phyloP scores from a whole-genome alignment of 176 grass and related monocot species.

The Aegilops longissima region DNA sequence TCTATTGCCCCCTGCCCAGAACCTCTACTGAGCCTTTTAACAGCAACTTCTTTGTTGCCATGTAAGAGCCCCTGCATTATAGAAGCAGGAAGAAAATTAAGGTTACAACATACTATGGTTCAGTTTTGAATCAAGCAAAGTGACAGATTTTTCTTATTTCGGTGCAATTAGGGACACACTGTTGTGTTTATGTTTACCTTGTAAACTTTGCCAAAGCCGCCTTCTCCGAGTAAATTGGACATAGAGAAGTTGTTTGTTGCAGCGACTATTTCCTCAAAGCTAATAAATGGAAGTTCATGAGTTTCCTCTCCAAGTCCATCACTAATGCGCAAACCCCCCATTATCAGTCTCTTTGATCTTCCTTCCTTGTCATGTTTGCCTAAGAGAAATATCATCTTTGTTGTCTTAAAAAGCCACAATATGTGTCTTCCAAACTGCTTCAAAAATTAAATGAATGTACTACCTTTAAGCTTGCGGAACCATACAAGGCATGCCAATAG shows the following conservation, averaged over 20 bases:
- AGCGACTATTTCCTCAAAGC: slow-evolving; percentile 6
- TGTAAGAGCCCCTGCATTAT: slow-evolving; percentile 26
- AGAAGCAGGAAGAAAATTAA: background rate
- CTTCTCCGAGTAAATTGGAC: slow-evolving; percentile 32
- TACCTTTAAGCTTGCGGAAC: slow-evolving; percentile 1
- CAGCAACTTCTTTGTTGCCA: slow-evolving; percentile 35
- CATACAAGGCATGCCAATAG: background rate
- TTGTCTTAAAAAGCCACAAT: background rate
- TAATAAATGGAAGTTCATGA: slow-evolving; percentile 26
- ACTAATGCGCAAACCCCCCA: background rate
- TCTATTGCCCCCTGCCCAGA: slow-evolving; percentile 39
- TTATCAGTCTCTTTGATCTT: background rate
- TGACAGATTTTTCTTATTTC: background rate
- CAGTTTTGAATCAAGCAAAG: background rate
- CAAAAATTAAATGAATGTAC: background rate
- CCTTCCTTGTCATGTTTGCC: background rate
- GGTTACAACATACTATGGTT: background rate
- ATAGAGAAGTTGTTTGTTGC: slow-evolving; percentile 41
- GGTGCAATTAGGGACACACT: background rate
- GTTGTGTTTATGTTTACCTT: slow-evolving; percentile 31
- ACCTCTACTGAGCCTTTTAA: slow-evolving; percentile 44
- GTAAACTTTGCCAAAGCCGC: slow-evolving; percentile 55
- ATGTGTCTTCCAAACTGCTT: background rate
- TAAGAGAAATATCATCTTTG: background rate
- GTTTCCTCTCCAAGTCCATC: background rate